Evolutionary conservation across 441 rosid species (phyloP).

Genomic region (Cnidoscolus chayamansa): DNA sequence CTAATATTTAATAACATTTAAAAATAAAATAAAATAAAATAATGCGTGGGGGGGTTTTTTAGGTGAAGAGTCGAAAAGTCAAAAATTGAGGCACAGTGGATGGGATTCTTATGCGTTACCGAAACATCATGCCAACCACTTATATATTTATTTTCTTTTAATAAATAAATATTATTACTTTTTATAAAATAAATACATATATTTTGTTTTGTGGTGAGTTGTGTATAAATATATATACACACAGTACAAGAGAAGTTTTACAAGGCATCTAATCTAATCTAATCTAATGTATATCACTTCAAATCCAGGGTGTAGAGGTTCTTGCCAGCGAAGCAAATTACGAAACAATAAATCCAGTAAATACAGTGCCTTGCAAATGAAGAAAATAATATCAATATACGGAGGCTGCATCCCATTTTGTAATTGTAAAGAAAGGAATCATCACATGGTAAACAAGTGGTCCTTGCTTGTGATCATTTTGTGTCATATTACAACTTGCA

Average conservation of each 20-base stretch:
- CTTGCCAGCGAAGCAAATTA: constrained; percentile 39
- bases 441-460: neutral
- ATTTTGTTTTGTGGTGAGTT: too few species aligned
- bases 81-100: constrained; percentile 16
- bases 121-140: constrained; percentile 5
- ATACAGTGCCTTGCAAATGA: too few species aligned
- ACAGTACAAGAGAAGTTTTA: constrained; percentile 6
- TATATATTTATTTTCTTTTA: too few species aligned
- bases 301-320: constrained; percentile 14
- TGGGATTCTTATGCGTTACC: constrained; percentile 1
- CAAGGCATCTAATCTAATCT: constrained; percentile 31
- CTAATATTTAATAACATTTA: neutral
- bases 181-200: too few species aligned
- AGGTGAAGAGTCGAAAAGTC: constrained; percentile 17
- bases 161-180: too few species aligned
- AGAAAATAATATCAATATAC: too few species aligned
- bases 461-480: neutral
- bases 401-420: neutral
- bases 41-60: neutral
- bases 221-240: too few species aligned
- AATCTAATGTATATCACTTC: constrained; percentile 2
- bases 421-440: neutral
- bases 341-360: constrained; percentile 9
- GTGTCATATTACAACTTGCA: neutral
- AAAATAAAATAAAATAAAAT: too few species aligned